A percentile compares a stretch with the other conserved stretches of the same genome.
These are phyloP conservation scores for Plasmodium malariae DNA, from an alignment of 169 alveolate genomes.

Conservation along the genomic window DNA sequence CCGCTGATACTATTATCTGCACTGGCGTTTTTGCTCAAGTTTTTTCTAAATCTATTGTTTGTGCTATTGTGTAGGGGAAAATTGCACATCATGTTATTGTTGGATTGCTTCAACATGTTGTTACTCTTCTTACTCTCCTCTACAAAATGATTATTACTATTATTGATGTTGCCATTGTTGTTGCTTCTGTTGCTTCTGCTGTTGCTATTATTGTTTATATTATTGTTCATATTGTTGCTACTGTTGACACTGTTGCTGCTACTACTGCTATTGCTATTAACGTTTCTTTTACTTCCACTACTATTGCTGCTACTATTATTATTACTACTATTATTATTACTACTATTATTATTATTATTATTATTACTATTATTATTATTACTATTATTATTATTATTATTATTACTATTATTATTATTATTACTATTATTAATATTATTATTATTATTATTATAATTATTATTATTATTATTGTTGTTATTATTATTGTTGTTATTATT, in stretches of 20 bases:
- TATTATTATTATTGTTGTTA: background rate
- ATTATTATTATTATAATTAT: no score
- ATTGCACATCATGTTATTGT: background rate
- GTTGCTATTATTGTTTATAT: no score
- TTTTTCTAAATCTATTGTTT: constrained; percentile 15
- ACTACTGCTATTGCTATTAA: background rate
- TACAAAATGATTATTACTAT: no score
- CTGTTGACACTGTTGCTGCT: background rate
- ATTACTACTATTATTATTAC: background rate
- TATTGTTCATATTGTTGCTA: background rate
- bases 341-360: background rate
- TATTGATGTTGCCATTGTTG: no score
- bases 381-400: background rate
- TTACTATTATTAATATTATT: background rate
- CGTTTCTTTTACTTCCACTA: background rate
- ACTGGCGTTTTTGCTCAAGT: constrained; percentile 17
- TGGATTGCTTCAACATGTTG: no score
- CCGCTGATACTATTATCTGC: constrained; percentile 12
- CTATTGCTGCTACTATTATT: background rate
- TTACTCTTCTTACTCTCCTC: no score
- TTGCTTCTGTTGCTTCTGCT: no score
- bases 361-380: background rate
- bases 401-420: background rate
- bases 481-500: background rate
- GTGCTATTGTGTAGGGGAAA: background rate